Base-by-base conservation (phyloP, 1,139 yeast species). In the Wickerhamiella infanticola region DNA sequence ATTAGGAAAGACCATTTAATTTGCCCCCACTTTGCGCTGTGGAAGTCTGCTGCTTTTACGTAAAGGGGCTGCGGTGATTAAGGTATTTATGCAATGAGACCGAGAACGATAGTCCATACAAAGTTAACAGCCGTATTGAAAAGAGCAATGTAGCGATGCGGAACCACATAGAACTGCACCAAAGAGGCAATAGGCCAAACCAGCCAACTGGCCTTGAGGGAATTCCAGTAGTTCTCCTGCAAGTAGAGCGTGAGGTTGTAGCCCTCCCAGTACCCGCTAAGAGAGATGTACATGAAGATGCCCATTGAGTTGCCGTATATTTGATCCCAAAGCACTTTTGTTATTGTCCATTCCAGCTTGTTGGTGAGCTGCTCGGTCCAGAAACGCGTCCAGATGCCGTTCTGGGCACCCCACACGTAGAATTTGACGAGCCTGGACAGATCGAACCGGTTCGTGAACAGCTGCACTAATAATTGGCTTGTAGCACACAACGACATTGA, bases 1-100 rank as follows among this genome's bases (percentile, higher is more conserved):
- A 57, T 83, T 81, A 42, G 81, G 82, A 41, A 81, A 54, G 8
- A 61, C 60, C 68, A 50, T 51, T 23, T 24, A 24, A 35, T 29
- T 29, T 7, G 33, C 18, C 18, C 18, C 18, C 18, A 33, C 35
- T 13, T 33, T 33, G 35, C 18, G 2, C 18, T 18, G 18, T 18
- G 18, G 18, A 18, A 18, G 18, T n/a, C n/a, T 39, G 23, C 42
- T 39, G 43, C 11, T 36, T 11, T 29, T 24, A 49, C 3, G 52
- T 45, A 13, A 51, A 18, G 11, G 24, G 40, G 13, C 5, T 23
- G 18, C 8, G 33, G 11, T 7, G 7, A 7, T 29, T 7, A 29
- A 7, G 33, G 11, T 8, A 29, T 5, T 31, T 23, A 51, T 3
- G 53, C 42, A 25, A 58, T 42, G 6, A 63, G 53, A 6, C 66